Evolutionary conservation across 2,329 filamentous ascomycete genomes (phyloP), one percentile per base, ranked within the genome.

Genomic region (Alternaria angustiovoidea): DNA sequence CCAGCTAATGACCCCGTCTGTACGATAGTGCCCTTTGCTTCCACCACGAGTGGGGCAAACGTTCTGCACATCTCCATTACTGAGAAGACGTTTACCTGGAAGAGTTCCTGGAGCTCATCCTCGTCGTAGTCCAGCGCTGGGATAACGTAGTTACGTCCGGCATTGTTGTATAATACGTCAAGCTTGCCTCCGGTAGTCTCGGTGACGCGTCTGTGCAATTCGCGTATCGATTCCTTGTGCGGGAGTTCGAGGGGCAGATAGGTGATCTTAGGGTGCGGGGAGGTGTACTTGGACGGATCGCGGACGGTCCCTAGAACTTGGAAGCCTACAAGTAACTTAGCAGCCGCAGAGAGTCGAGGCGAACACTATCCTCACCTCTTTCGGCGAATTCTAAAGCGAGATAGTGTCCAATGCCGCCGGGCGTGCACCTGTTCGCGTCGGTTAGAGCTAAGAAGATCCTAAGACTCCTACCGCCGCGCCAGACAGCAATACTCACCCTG

Each of bases 101-200:
- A 78, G 8, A 72, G 65, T n/a, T 73, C 69, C 9, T 69, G 69
- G 3, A 76, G 53, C 53, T 78, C 73, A 14, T 64, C 55, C 5
- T 64, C 63, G 28, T 86, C 81, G 47, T 85, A 80, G 60, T 88
- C 85, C 53, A 86, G 79, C 5, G 86, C 86, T 2, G 86, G 85
- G 2, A 87, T 81, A 1, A 84, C 87, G 65, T 86, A 87, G 66
- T 87, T 84, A 12, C 81, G 71, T 7, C 82, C 83, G 57, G 86
- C 86, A 76, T 88, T 88, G 71, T 88, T 88, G 67, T 87, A 83
- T 12, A 88, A 78, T 64, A 84, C 82, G 66, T 87, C 82, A n/a
- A 88, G 78, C 48, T 80, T 82, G 20, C 81, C 82, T 8, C 75
- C 76, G 0, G 86, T 82, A 20, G 81, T 77, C 14, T 73, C 74